Percentiles rank a stretch among this genome's conserved stretches.
phyloP scores from a whole-genome alignment of 257 asterid species.

The Solanum infundibuliforme region DNA sequence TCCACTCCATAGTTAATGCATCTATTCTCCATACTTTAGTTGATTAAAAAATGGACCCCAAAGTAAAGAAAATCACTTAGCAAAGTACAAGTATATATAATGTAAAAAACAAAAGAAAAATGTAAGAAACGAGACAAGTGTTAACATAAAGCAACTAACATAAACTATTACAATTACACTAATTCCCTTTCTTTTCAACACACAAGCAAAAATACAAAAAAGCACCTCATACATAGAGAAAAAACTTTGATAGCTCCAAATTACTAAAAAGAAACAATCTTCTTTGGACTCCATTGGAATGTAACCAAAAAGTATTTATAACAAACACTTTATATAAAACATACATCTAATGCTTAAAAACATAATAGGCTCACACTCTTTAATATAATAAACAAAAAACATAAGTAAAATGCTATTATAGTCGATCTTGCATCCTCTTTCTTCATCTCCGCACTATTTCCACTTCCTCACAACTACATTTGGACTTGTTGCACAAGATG shows the following conservation, averaged over 20 bases:
- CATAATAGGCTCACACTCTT: not conserved
- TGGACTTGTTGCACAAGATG: not conserved
- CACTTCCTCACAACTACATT: not conserved
- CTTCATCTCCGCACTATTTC: not conserved
- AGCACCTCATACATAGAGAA: not conserved
- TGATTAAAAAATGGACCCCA: not conserved
- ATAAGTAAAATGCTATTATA: not conserved
- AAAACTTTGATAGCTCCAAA: not conserved
- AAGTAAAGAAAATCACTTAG: not conserved
- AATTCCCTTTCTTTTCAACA: not conserved
- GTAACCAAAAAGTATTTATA: not conserved
- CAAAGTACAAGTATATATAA: not conserved
- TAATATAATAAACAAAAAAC: not conserved
- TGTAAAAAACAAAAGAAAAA: not conserved
- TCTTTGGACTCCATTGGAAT: not conserved
- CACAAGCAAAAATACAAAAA: not conserved
- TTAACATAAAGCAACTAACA: not conserved
- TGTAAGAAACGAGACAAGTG: not conserved
- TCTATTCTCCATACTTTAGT: not conserved
- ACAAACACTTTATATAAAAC: not conserved
- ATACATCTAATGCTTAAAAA: not conserved
- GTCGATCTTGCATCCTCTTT: not conserved
- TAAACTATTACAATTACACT: not conserved
- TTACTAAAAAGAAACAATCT: not conserved
- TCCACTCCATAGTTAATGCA: not conserved